Percentiles rank a stretch among this genome's conserved stretches.
phyloP scores from a whole-genome alignment of 108 stramenopile species.

The Skeletonema tropicum region DNA sequence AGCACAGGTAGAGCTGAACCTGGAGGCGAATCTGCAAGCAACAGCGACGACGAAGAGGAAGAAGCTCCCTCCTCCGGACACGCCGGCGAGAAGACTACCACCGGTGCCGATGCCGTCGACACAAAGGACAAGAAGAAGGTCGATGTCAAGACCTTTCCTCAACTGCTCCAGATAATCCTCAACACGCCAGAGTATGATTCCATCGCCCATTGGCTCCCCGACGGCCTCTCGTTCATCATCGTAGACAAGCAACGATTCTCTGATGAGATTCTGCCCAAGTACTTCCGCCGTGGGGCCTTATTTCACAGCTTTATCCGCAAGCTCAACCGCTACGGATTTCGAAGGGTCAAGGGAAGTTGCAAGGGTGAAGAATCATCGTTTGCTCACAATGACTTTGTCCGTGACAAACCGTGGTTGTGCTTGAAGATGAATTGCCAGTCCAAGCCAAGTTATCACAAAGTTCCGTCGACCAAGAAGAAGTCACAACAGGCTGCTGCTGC shows the following conservation, averaged over 20 bases:
- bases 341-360: conserved; percentile 2
- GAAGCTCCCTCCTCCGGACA: background rate
- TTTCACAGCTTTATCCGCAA: conserved; percentile 50
- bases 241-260: conserved; percentile 28
- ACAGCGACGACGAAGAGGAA: background rate
- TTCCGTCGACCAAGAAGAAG: background rate
- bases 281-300: conserved; percentile 36
- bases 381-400: background rate
- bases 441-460: conserved; percentile 3
- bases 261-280: conserved; percentile 39
- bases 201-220: conserved; percentile 36
- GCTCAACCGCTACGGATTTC: conserved; percentile 12
- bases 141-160: conserved; percentile 24
- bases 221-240: conserved; percentile 26
- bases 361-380: background rate
- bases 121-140: background rate
- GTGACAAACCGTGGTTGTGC: background rate
- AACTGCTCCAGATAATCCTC: conserved; percentile 29
- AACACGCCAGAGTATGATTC: conserved; percentile 11
- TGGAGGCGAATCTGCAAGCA: background rate
- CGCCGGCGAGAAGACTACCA: background rate
- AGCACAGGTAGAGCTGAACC: background rate
- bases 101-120: background rate
- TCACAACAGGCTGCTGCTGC: background rate
- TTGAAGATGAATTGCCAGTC: background rate